Percentiles rank a stretch among this genome's conserved stretches.
Conservation (phyloP, 2,329 filamentous ascomycete genomes). For the Fusarium irregulare region DNA sequence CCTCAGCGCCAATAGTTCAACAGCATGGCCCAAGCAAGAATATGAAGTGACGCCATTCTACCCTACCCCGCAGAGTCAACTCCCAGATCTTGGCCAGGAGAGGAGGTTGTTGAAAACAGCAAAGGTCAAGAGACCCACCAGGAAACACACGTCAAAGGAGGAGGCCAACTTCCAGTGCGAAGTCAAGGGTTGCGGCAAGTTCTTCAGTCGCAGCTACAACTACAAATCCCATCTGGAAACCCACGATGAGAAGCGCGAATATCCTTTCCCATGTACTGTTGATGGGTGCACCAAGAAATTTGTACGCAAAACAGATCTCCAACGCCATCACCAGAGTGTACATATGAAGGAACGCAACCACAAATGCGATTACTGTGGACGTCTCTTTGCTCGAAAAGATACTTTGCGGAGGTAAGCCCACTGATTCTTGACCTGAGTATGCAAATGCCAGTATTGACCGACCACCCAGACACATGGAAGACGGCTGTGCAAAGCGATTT, state of each 20-base stretch:
- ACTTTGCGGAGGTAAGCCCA: slow-evolving; percentile 77
- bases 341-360: slow-evolving; percentile 79
- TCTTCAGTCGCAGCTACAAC: slow-evolving; percentile 87
- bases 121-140: slow-evolving; percentile 53
- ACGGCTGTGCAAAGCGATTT: slow-evolving; percentile 78
- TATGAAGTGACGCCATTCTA: slow-evolving; percentile 43
- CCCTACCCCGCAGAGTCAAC: slow-evolving; percentile 33
- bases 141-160: slow-evolving; percentile 71
- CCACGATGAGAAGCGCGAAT: slow-evolving; percentile 78
- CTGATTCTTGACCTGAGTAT: neutral
- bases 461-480: slow-evolving; percentile 75
- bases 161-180: slow-evolving; percentile 79
- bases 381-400: slow-evolving; percentile 82
- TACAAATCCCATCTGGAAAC: slow-evolving; percentile 88
- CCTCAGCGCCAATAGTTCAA: slow-evolving; percentile 22
- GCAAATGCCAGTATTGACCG: slow-evolving; percentile 3
- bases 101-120: slow-evolving; percentile 37
- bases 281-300: slow-evolving; percentile 79
- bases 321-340: slow-evolving; percentile 71
- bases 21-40: slow-evolving; percentile 43
- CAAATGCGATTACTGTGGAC: slow-evolving; percentile 76
- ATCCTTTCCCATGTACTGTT: slow-evolving; percentile 75
- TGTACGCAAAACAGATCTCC: slow-evolving; percentile 83
- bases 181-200: slow-evolving; percentile 76
- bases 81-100: slow-evolving; percentile 39